These are phyloP conservation scores for Tetragonia tetragonoides DNA, from an alignment of 148 eudicot genomes.

Conservation along the genomic window DNA sequence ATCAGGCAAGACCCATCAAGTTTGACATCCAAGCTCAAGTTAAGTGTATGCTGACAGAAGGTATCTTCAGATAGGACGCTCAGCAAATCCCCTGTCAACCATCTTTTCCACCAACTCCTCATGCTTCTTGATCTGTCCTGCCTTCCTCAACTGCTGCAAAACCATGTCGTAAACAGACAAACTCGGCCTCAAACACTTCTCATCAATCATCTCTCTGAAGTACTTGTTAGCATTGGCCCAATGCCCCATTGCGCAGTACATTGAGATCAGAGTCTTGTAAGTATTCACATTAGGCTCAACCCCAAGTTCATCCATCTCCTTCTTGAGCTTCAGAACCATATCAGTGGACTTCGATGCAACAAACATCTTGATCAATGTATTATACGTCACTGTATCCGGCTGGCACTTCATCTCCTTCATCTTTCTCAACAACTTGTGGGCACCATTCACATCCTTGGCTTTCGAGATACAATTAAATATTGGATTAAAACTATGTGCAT, in stretches of 20 bases:
- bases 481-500: conserved; percentile 63
- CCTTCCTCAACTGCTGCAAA: conserved; percentile 57
- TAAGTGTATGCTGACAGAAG: not conserved
- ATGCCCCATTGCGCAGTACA: conserved; percentile 87
- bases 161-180: conserved; percentile 58
- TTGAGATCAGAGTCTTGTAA: conserved; percentile 54
- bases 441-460: conserved; percentile 67
- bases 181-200: conserved; percentile 68
- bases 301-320: conserved; percentile 70
- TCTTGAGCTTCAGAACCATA: conserved; percentile 89
- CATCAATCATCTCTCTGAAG: conserved; percentile 84
- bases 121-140: conserved; percentile 78
- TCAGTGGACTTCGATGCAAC: conserved; percentile 71
- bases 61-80: conserved; percentile 49
- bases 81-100: conserved; percentile 65
- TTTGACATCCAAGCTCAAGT: not conserved
- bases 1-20: no score
- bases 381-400: conserved; percentile 72
- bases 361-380: conserved; percentile 84
- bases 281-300: conserved; percentile 83
- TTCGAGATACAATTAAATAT: conserved; percentile 56
- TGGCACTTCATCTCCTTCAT: conserved; percentile 77
- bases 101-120: conserved; percentile 92
- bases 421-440: conserved; percentile 60
- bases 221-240: conserved; percentile 85